Conservation (phyloP, 2,329 filamentous ascomycete genomes). For the Clonostachys rhizophaga region DNA sequence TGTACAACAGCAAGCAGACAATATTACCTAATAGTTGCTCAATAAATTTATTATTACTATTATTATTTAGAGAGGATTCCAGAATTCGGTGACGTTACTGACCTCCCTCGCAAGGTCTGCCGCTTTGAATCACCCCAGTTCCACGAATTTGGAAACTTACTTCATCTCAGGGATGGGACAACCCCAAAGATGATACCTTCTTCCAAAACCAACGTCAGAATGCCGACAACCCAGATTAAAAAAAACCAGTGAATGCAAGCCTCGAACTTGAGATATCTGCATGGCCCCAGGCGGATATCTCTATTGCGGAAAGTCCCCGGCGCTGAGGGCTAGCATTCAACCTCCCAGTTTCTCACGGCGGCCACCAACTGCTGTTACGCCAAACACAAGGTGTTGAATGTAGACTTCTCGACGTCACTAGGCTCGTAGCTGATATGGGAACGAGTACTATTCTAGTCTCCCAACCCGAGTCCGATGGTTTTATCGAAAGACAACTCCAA, state of each 20-base stretch:
- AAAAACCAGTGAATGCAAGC: constrained; percentile 6
- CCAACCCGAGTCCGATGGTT: constrained; percentile 15
- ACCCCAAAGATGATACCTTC: constrained; percentile 29
- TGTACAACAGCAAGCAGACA: too few species aligned
- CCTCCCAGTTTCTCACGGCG: constrained; percentile 30
- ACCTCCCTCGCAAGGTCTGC: too few species aligned
- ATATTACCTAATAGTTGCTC: too few species aligned
- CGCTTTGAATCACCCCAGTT: too few species aligned
- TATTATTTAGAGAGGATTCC: too few species aligned
- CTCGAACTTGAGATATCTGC: constrained; percentile 45
- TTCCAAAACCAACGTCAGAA: constrained; percentile 31
- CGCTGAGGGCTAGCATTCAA: constrained; percentile 28
- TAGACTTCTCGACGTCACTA: constrained; percentile 39
- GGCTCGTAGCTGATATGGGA: constrained; percentile 42
- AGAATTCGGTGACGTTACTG: too few species aligned
- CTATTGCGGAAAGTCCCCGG: constrained; percentile 24
- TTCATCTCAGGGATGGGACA: constrained; percentile 34
- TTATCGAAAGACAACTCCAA: constrained; percentile 17
- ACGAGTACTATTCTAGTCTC: constrained; percentile 18
- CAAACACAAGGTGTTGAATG: constrained; percentile 7
- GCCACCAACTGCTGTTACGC: constrained; percentile 27
- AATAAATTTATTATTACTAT: too few species aligned
- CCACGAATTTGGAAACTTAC: too few species aligned
- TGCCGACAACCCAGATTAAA: constrained; percentile 22
- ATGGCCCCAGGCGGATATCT: constrained; percentile 52